Evolutionary conservation across 257 asterid species (phyloP).

Genomic region (Solanum paucissectum): DNA sequence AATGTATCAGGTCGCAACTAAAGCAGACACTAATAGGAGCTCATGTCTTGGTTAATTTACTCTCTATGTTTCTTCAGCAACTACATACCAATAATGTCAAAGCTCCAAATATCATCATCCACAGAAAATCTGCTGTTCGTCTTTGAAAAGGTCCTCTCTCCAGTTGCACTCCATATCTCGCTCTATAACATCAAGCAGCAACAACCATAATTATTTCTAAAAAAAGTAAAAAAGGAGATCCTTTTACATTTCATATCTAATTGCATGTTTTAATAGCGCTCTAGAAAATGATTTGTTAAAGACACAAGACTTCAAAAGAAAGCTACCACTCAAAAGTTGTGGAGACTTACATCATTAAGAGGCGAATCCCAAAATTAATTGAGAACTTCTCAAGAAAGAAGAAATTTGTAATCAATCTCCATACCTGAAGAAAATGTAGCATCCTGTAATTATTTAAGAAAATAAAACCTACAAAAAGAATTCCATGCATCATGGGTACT

Average conservation of each 20-base stretch:
- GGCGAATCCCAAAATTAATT: constrained; percentile 94
- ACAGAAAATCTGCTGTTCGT: constrained; percentile 95
- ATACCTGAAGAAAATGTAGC: constrained; percentile 37
- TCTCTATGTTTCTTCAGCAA: background rate
- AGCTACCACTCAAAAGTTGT: background rate
- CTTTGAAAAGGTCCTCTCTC: constrained; percentile 79
- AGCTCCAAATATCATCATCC: constrained; percentile 98
- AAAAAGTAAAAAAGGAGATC: background rate
- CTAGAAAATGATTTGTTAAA: background rate
- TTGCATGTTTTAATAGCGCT: background rate
- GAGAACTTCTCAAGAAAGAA: constrained; percentile 85
- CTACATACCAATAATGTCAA: constrained; percentile 56
- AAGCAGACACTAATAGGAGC: background rate
- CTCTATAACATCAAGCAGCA: constrained; percentile 39
- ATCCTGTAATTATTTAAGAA: background rate
- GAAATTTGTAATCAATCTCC: constrained; percentile 73
- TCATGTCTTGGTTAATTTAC: background rate
- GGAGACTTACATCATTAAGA: constrained; percentile 80
- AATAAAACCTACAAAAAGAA: background rate
- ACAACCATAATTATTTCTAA: background rate
- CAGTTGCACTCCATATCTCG: constrained; percentile 95
- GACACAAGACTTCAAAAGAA: background rate
- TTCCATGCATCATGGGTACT: background rate
- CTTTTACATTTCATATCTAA: background rate
- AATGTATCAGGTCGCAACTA: background rate